phyloP scores from a whole-genome alignment of 2,329 filamentous ascomycete genomes.

The Phialemoniopsis sp. region DNA sequence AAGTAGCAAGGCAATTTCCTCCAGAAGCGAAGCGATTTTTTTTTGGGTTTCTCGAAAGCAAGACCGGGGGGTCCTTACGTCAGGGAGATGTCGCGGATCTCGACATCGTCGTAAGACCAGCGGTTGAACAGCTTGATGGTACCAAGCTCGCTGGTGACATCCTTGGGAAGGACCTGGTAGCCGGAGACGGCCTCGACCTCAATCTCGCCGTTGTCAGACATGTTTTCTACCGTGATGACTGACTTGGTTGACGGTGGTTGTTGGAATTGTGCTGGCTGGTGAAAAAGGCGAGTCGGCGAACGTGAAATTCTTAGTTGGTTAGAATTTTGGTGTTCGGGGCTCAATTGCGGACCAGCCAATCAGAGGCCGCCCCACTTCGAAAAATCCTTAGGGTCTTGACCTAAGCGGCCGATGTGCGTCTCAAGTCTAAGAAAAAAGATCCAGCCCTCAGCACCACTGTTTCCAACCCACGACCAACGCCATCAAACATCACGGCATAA shows the following conservation, averaged over 20 bases:
- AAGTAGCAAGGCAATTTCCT: background rate
- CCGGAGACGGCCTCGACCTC: conserved; percentile 77
- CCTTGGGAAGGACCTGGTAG: conserved; percentile 86
- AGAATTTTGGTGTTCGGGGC: conserved; percentile 3
- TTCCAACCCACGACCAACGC: conserved; percentile 13
- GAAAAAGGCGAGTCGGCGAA: conserved; percentile 2
- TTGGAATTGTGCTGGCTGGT: conserved; percentile 16
- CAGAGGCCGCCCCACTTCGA: conserved; percentile 21
- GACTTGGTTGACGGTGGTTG: conserved; percentile 17
- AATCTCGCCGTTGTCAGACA: conserved; percentile 95
- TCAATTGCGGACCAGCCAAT: conserved; percentile 16
- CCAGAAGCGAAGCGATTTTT: background rate
- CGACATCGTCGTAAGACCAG: conserved; percentile 96
- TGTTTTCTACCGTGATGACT: conserved; percentile 48
- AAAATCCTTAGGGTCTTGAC: conserved; percentile 2
- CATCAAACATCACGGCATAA: conserved; percentile 20
- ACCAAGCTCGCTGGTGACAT: conserved; percentile 84
- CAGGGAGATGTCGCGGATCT: conserved; percentile 99
- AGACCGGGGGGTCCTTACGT: conserved; percentile 67
- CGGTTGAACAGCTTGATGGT: conserved; percentile 93
- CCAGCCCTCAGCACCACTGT: background rate
- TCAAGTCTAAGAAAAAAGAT: conserved; percentile 4
- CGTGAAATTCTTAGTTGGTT: no score
- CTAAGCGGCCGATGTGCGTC: background rate
- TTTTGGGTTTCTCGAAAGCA: conserved; percentile 2